Percentiles rank a stretch among this genome's conserved stretches.
phyloP scores from a whole-genome alignment of 257 asterid species.

The Capsicum baccatum region DNA sequence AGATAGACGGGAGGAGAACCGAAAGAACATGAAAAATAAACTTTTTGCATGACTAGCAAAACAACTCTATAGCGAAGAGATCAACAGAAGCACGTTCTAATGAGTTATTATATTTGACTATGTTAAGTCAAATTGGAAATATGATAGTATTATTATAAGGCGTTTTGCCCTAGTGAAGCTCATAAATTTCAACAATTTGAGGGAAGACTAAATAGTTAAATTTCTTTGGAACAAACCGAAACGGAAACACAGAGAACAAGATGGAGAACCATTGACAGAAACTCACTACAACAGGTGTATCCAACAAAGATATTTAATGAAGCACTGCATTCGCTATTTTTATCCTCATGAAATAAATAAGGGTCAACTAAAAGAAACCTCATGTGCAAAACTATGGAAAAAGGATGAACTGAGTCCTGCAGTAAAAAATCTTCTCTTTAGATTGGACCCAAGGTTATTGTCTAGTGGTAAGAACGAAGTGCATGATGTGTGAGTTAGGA shows the following conservation, averaged over 20 bases:
- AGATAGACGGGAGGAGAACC: neutral
- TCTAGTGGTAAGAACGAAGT: neutral
- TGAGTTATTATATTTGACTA: neutral
- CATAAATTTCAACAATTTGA: constrained; percentile 9
- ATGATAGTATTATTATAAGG: neutral
- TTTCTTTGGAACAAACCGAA: neutral
- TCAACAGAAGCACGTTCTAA: neutral
- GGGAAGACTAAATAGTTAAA: neutral
- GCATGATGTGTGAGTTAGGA: constrained; percentile 14
- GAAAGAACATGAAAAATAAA: constrained; percentile 1
- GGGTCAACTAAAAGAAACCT: neutral
- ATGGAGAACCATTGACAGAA: neutral
- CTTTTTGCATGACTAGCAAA: neutral
- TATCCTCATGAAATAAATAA: neutral
- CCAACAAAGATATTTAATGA: constrained; percentile 1
- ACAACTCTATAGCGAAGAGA: neutral
- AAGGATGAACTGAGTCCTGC: neutral
- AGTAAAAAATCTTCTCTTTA: neutral
- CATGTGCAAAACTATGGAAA: neutral
- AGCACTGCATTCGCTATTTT: neutral
- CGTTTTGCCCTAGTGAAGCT: neutral
- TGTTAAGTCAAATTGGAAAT: neutral
- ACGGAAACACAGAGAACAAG: neutral
- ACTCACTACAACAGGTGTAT: neutral
- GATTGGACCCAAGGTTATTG: neutral